Evolutionary conservation across 441 rosid species (phyloP).

Genomic region (Brassica balearica): DNA sequence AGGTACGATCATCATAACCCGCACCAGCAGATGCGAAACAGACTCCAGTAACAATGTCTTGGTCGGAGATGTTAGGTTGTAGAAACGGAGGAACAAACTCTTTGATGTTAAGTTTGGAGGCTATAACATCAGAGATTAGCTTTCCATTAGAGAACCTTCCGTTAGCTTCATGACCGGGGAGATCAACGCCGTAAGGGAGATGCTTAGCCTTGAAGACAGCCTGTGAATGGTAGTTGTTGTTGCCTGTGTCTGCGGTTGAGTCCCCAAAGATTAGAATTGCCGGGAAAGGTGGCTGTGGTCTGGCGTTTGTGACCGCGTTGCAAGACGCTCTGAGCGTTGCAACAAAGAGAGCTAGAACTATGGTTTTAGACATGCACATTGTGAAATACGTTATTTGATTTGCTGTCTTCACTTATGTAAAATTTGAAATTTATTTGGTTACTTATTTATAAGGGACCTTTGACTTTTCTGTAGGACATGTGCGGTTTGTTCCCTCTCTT

Average conservation of each 20-base stretch:
- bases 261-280: conserved; percentile 61
- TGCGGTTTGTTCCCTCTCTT: conserved; percentile 13
- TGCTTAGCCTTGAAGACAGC: conserved; percentile 47
- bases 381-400: background rate
- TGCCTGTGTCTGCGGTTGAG: conserved; percentile 60
- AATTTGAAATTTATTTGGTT: background rate
- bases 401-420: conserved; percentile 3
- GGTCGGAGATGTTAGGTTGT: conserved; percentile 14
- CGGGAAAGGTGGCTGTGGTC: conserved; percentile 26
- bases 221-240: conserved; percentile 51
- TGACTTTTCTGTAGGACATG: conserved; percentile 1
- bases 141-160: conserved; percentile 68
- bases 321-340: conserved; percentile 23
- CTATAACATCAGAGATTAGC: conserved; percentile 53
- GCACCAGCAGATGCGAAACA: conserved; percentile 31
- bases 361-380: conserved; percentile 1
- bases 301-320: conserved; percentile 21
- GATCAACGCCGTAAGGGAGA: conserved; percentile 55
- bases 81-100: conserved; percentile 45
- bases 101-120: conserved; percentile 48
- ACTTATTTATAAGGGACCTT: background rate
- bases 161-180: conserved; percentile 47
- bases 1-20: conserved; percentile 35
- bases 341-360: conserved; percentile 16
- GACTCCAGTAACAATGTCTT: conserved; percentile 27